A percentile compares a stretch with the other conserved stretches of the same genome.
These are phyloP conservation scores for Auriscalpium orientale DNA, from an alignment of 768 basidiomycete species.

Conservation along the genomic window DNA sequence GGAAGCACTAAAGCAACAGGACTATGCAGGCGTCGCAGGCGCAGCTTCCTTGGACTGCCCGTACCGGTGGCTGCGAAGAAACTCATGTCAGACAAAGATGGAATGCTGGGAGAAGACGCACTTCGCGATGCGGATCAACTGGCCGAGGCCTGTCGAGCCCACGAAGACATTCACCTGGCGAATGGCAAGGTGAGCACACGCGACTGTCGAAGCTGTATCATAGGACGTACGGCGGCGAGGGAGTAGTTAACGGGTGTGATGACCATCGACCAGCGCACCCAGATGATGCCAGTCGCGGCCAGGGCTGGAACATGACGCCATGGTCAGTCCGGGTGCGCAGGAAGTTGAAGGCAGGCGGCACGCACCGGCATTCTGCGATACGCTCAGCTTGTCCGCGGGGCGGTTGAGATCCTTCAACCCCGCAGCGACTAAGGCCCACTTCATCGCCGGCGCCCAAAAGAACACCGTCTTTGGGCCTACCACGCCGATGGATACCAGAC, in stretches of 20 bases:
- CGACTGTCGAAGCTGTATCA: conserved; percentile 5
- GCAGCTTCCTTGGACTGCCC: no score
- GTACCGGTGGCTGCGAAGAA: no score
- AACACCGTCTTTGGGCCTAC: conserved; percentile 89
- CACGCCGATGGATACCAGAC: no score
- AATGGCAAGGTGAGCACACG: no score
- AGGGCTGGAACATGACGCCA: no score
- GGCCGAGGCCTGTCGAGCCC: conserved; percentile 55
- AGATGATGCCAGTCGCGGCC: conserved; percentile 91
- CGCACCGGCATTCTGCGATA: conserved; percentile 88
- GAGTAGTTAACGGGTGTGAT: conserved; percentile 94
- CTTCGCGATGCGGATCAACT: conserved; percentile 57
- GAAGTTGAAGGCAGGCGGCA: not conserved
- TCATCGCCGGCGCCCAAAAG: conserved; percentile 97
- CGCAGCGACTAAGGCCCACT: conserved; percentile 82
- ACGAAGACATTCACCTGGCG: conserved; percentile 67
- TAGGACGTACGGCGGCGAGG: conserved; percentile 71
- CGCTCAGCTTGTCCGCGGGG: conserved; percentile 90
- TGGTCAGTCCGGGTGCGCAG: no score
- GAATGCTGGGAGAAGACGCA: conserved; percentile 26
- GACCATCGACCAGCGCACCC: conserved; percentile 96
- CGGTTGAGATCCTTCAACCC: conserved; percentile 79
- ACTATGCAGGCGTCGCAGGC: no score
- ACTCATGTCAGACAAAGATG: no score
- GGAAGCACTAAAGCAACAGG: no score